Conservation (phyloP, 352 stramenopile species). For the Pythium sukuiense region DNA sequence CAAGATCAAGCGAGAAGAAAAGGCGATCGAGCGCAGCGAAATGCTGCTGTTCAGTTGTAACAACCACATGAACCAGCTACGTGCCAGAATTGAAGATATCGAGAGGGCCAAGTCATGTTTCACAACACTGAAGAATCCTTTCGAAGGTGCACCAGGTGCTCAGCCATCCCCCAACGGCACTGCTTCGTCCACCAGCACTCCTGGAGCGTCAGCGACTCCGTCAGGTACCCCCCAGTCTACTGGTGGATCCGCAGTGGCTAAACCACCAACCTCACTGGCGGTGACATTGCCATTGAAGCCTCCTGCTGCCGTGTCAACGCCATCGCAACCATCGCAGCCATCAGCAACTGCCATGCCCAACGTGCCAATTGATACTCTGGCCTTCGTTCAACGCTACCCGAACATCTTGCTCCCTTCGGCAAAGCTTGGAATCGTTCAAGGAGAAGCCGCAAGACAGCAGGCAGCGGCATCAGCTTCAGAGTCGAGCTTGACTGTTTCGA, state of each 20-base stretch:
- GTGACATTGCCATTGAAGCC: constrained; percentile 23
- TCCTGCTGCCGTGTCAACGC: background rate
- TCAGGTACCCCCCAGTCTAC: background rate
- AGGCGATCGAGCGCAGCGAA: constrained; percentile 77
- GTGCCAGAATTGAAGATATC: constrained; percentile 69
- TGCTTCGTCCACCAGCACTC: background rate
- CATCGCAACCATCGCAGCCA: background rate
- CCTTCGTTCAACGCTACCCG: constrained; percentile 54
- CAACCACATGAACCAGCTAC: constrained; percentile 81
- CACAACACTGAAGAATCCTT: constrained; percentile 31
- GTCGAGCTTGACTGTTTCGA: constrained; percentile 9
- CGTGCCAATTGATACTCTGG: constrained; percentile 35
- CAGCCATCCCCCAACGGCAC: constrained; percentile 3
- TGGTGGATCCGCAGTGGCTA: background rate
- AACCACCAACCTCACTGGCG: constrained; percentile 18
- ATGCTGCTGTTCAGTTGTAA: constrained; percentile 77
- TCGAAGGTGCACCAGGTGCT: constrained; percentile 20
- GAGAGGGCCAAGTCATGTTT: constrained; percentile 64
- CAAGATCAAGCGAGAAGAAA: constrained; percentile 86
- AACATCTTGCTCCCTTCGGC: constrained; percentile 56
- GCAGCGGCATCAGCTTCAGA: background rate
- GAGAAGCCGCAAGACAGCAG: constrained; percentile 8
- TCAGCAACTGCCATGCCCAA: constrained; percentile 24
- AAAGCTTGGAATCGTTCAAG: constrained; percentile 25
- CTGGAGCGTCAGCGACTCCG: background rate